phyloP scores from a whole-genome alignment of 1,284 basidiomycete genomes.

The Phylloporus sp. region DNA sequence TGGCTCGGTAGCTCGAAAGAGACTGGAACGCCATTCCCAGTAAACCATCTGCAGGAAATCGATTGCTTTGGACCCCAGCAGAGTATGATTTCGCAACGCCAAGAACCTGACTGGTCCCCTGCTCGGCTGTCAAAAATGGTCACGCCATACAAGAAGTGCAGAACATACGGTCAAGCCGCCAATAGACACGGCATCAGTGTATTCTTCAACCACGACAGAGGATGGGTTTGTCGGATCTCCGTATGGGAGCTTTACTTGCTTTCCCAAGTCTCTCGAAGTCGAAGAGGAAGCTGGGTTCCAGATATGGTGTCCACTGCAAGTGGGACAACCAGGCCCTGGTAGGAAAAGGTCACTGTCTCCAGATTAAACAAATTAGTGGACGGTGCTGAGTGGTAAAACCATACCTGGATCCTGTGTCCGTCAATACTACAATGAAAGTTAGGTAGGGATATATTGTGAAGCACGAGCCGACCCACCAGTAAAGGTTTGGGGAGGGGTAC shows the following conservation, averaged over 20 bases:
- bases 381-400: neutral
- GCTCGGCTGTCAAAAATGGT: conserved; percentile 2
- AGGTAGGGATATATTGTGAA: neutral
- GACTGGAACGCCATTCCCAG: conserved; percentile 38
- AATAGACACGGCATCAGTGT: neutral
- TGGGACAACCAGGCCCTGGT: neutral
- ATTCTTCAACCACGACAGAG: neutral
- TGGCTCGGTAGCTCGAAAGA: conserved; percentile 22
- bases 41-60: conserved; percentile 37
- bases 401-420: conserved; percentile 41
- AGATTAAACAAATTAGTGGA: neutral
- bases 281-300: neutral
- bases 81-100: conserved; percentile 35
- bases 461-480: conserved; percentile 12
- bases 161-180: conserved; percentile 20
- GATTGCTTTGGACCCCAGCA: conserved; percentile 11
- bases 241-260: neutral
- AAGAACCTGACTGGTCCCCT: conserved; percentile 35
- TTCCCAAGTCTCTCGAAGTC: neutral
- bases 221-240: neutral
- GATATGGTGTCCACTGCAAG: neutral
- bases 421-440: conserved; percentile 32
- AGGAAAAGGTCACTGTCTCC: neutral
- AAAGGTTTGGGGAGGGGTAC: conserved; percentile 33
- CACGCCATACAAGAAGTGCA: neutral